Percentiles rank a stretch among this genome's conserved stretches.
Conservation (phyloP, 129 eudicot genomes). For the Saussurea involucrata region DNA sequence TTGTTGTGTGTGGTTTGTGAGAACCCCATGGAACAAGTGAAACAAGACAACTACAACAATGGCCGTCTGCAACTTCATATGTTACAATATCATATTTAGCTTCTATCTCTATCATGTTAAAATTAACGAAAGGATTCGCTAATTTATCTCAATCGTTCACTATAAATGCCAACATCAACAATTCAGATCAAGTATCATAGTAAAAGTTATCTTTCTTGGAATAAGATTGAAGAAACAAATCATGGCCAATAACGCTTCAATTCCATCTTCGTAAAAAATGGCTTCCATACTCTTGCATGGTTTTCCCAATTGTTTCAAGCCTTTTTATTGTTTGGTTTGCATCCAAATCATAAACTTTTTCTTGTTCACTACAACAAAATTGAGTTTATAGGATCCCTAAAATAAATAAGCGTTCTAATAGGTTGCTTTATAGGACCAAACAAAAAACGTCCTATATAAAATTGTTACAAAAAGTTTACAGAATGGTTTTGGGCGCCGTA, state of each 20-base stretch:
- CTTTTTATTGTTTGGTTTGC: not conserved
- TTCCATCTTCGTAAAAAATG: conserved; percentile 18
- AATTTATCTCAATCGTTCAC: not conserved
- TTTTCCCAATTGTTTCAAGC: not conserved
- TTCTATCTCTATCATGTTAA: not conserved
- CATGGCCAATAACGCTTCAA: conserved; percentile 20
- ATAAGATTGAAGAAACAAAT: not conserved
- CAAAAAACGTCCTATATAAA: too few species aligned
- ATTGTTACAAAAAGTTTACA: too few species aligned
- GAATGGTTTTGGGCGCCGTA: too few species aligned
- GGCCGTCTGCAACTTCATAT: not conserved
- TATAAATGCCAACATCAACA: conserved; percentile 13
- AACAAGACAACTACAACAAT: not conserved
- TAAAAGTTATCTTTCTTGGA: not conserved
- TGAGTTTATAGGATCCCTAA: too few species aligned
- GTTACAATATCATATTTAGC: not conserved
- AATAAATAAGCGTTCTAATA: too few species aligned
- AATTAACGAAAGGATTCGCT: not conserved
- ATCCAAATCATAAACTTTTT: not conserved
- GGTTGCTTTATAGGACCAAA: too few species aligned
- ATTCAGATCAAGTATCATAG: conserved; percentile 5
- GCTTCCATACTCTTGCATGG: not conserved
- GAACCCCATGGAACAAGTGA: not conserved
- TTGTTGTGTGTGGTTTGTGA: too few species aligned
- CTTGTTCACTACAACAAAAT: too few species aligned